phyloP scores from a whole-genome alignment of 192 early-diverging fungal genomes.

The Haplosporangium gracile region DNA sequence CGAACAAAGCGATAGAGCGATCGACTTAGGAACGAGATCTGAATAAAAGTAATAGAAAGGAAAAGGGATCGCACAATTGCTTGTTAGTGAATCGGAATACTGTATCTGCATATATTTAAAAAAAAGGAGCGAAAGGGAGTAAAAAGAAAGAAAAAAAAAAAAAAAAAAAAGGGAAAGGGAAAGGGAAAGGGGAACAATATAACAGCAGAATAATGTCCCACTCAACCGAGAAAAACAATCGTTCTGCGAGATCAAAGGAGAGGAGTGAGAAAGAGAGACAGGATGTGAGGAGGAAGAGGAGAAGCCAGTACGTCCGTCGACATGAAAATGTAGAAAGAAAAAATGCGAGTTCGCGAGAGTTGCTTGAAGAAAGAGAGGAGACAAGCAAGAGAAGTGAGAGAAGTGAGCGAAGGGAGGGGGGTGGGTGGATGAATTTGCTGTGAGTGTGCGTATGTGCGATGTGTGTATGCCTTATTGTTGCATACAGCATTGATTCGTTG shows the following conservation, averaged over 20 bases:
- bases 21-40: neutral
- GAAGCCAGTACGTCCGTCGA: neutral
- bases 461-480: no score
- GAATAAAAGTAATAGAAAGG: constrained; percentile 1
- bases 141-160: neutral
- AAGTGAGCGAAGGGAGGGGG: neutral
- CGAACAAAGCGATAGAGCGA: constrained; percentile 1
- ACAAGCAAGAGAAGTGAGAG: no score
- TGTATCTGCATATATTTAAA: no score
- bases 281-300: neutral
- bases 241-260: neutral
- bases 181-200: neutral
- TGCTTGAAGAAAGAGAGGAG: neutral
- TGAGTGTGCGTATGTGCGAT: no score
- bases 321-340: neutral
- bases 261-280: neutral
- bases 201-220: neutral
- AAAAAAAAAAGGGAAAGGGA: neutral
- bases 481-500: no score
- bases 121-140: neutral
- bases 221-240: neutral
- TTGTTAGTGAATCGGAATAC: no score
- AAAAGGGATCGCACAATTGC: neutral
- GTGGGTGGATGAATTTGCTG: no score
- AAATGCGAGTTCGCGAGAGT: neutral